Percentiles rank a stretch among this genome's conserved stretches.
Conservation (phyloP, 2,329 filamentous ascomycete genomes). For the Thielaviopsis populi region DNA sequence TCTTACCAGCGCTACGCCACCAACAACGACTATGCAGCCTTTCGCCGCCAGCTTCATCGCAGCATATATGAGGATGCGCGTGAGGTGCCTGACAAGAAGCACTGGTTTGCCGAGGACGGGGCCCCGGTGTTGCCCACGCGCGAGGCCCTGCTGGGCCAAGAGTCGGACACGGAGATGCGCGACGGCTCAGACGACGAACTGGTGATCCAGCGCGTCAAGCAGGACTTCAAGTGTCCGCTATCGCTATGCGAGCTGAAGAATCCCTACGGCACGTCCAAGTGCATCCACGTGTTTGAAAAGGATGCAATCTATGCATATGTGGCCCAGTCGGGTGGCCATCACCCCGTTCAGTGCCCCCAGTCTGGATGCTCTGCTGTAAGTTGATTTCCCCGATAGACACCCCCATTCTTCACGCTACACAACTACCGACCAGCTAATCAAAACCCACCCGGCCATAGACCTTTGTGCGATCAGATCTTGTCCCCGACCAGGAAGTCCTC, state of each 20-base stretch:
- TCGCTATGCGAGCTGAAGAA: conserved; percentile 49
- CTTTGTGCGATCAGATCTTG: conserved; percentile 1
- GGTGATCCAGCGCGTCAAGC: conserved; percentile 45
- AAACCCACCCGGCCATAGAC: neutral
- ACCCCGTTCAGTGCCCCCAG: conserved; percentile 9
- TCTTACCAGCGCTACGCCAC: conserved; percentile 35
- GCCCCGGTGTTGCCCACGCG: conserved; percentile 24
- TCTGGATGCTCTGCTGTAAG: conserved; percentile 38
- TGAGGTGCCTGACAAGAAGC: conserved; percentile 36
- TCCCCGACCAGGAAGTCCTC: conserved; percentile 7
- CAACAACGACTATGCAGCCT: conserved; percentile 44
- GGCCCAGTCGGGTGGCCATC: conserved; percentile 36
- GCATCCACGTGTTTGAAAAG: conserved; percentile 60
- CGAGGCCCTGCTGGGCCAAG: conserved; percentile 20
- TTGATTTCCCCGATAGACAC: neutral
- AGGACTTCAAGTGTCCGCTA: conserved; percentile 55
- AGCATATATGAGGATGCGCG: conserved; percentile 34
- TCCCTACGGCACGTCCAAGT: conserved; percentile 50
- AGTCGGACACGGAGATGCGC: conserved; percentile 31
- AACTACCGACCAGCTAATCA: neutral
- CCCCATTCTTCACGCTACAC: neutral
- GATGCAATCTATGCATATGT: conserved; percentile 43
- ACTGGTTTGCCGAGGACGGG: conserved; percentile 38
- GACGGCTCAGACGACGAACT: conserved; percentile 53
- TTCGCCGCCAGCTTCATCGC: conserved; percentile 44